Conservation (phyloP, 2,329 filamentous ascomycete species). For the Chalara sp. region DNA sequence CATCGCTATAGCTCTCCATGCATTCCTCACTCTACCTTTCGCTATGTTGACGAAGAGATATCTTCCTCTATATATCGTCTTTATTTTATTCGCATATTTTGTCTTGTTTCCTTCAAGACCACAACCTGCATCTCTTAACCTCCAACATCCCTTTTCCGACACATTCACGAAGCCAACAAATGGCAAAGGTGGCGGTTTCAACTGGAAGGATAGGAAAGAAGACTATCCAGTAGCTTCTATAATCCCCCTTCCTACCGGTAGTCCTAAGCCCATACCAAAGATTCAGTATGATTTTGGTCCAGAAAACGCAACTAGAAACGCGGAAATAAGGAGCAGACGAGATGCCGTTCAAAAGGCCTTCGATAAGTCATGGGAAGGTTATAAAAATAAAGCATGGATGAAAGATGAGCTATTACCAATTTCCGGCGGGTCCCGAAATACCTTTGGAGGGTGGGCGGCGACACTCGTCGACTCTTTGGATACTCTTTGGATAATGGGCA, state of each 20-base stretch:
- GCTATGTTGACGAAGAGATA: neutral
- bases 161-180: neutral
- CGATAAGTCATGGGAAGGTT: conserved; percentile 63
- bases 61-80: neutral
- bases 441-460: conserved; percentile 86
- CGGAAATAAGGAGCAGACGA: conserved; percentile 2
- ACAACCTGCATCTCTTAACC: neutral
- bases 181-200: neutral
- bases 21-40: neutral
- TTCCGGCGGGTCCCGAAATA: conserved; percentile 58
- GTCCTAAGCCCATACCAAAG: conserved; percentile 6
- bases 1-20: no score
- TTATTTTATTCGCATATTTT: neutral
- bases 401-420: conserved; percentile 80
- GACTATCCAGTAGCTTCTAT: conserved; percentile 7
- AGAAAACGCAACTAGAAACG: conserved; percentile 10
- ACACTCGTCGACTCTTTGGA: conserved; percentile 76
- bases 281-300: conserved; percentile 16
- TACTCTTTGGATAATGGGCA: conserved; percentile 77
- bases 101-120: neutral
- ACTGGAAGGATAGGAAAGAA: neutral
- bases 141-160: neutral
- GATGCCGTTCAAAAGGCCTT: conserved; percentile 18
- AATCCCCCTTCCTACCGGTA: conserved; percentile 4
- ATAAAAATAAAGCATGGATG: conserved; percentile 71